These are phyloP conservation scores for Fusarium austroafricanum DNA, from an alignment of 2,329 filamentous ascomycete species.

Conservation along the genomic window DNA sequence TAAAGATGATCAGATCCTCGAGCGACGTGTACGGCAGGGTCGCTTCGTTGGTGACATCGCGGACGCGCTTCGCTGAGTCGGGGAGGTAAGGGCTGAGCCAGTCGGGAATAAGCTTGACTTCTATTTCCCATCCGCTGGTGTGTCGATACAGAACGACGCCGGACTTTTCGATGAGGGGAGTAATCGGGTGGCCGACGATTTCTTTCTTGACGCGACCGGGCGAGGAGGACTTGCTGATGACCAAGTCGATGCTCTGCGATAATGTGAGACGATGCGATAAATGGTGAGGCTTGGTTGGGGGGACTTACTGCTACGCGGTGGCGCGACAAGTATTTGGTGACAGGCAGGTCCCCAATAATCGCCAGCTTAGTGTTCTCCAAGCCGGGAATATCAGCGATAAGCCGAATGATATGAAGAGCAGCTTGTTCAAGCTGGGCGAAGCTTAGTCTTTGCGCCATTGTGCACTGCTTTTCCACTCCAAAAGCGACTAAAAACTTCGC, in stretches of 20 bases:
- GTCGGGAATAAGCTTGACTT: constrained; percentile 48
- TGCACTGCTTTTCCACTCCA: constrained; percentile 28
- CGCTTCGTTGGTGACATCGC: constrained; percentile 33
- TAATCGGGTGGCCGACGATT: constrained; percentile 47
- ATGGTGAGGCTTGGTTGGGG: no score
- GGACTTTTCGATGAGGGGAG: constrained; percentile 44
- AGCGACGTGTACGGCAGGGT: constrained; percentile 45
- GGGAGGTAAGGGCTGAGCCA: constrained; percentile 48
- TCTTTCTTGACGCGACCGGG: constrained; percentile 47
- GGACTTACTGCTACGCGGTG: constrained; percentile 33
- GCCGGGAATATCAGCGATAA: constrained; percentile 68
- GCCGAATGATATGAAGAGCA: constrained; percentile 88
- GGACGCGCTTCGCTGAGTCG: constrained; percentile 38
- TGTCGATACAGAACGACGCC: constrained; percentile 44
- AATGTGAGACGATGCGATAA: background rate
- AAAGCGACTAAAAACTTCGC: constrained; percentile 37
- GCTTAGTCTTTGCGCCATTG: constrained; percentile 42
- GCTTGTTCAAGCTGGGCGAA: constrained; percentile 70
- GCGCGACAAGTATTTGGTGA: constrained; percentile 44
- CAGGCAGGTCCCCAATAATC: constrained; percentile 45
- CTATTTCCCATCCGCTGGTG: constrained; percentile 44
- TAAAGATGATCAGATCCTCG: constrained; percentile 47
- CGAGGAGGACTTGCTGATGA: constrained; percentile 48
- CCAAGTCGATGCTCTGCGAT: constrained; percentile 45
- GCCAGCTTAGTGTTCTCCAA: constrained; percentile 47